Conservation (phyloP, 495 filamentous ascomycete genomes). For the Penicillium lividum region DNA sequence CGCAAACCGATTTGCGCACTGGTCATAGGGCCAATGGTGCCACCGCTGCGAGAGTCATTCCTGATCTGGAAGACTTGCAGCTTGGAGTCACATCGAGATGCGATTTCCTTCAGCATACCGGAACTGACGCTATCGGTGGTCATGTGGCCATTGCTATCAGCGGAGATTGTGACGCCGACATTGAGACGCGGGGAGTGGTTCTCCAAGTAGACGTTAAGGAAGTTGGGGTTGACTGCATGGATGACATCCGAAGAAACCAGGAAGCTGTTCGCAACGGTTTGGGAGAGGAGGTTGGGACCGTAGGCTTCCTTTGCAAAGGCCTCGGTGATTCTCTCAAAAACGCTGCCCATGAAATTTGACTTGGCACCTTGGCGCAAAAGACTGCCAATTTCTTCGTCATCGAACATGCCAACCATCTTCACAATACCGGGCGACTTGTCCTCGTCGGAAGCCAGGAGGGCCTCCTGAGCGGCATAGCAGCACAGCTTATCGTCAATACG, state of each 20-base stretch:
- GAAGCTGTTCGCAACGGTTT: conserved; percentile 91
- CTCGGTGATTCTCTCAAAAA: conserved; percentile 79
- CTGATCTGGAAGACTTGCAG: conserved; percentile 93
- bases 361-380: conserved; percentile 85
- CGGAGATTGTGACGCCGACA: conserved; percentile 77
- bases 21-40: conserved; percentile 94
- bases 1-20: conserved; percentile 77
- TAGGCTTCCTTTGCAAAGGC: conserved; percentile 55
- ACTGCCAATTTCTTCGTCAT: conserved; percentile 95
- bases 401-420: conserved; percentile 87
- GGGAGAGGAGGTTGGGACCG: conserved; percentile 69
- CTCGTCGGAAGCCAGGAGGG: conserved; percentile 68
- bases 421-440: conserved; percentile 57
- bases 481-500: conserved; percentile 98
- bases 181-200: conserved; percentile 89
- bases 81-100: conserved; percentile 64
- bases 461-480: conserved; percentile 88
- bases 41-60: conserved; percentile 84
- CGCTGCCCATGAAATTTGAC: conserved; percentile 79
- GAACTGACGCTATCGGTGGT: conserved; percentile 83
- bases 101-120: conserved; percentile 72
- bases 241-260: conserved; percentile 90
- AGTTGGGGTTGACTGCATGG: conserved; percentile 95
- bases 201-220: conserved; percentile 73
- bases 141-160: conserved; percentile 92